These are phyloP conservation scores for Lepidium aucheri DNA, from an alignment of 345 rosid species.

Conservation along the genomic window DNA sequence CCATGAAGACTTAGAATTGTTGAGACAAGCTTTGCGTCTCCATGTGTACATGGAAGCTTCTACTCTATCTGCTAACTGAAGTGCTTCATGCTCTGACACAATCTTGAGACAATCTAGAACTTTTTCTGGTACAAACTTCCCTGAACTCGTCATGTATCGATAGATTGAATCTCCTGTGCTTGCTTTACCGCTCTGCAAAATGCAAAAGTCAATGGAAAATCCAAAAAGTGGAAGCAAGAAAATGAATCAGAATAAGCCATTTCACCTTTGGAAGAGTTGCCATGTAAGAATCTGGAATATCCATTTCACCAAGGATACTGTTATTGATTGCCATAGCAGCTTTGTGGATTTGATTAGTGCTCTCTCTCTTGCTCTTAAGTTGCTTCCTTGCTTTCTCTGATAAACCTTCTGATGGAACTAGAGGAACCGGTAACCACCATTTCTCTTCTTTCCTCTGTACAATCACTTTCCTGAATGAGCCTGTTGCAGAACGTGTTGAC, in stretches of 20 bases:
- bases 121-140: conserved; percentile 53
- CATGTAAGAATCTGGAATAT: conserved; percentile 72
- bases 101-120: conserved; percentile 57
- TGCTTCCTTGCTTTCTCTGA: conserved; percentile 68
- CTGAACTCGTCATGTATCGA: conserved; percentile 41
- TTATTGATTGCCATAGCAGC: conserved; percentile 92
- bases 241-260: background rate
- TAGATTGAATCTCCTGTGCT: conserved; percentile 73
- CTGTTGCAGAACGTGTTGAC: conserved; percentile 40
- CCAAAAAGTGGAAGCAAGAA: background rate
- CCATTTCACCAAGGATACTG: conserved; percentile 68
- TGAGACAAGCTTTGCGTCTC: conserved; percentile 78
- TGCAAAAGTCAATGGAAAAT: background rate
- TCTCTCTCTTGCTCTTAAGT: conserved; percentile 51
- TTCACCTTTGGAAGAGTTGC: conserved; percentile 70
- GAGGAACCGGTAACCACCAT: conserved; percentile 94
- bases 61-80: conserved; percentile 64
- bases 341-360: conserved; percentile 78
- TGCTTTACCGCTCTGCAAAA: conserved; percentile 57
- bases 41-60: conserved; percentile 95
- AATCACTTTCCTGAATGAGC: conserved; percentile 58
- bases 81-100: conserved; percentile 78
- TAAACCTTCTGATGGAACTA: conserved; percentile 59
- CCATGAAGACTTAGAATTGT: conserved; percentile 78
- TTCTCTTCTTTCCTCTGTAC: conserved; percentile 74